Evolutionary conservation across 2,329 filamentous ascomycete genomes (phyloP).

Genomic region (Phialophora chinensis): DNA sequence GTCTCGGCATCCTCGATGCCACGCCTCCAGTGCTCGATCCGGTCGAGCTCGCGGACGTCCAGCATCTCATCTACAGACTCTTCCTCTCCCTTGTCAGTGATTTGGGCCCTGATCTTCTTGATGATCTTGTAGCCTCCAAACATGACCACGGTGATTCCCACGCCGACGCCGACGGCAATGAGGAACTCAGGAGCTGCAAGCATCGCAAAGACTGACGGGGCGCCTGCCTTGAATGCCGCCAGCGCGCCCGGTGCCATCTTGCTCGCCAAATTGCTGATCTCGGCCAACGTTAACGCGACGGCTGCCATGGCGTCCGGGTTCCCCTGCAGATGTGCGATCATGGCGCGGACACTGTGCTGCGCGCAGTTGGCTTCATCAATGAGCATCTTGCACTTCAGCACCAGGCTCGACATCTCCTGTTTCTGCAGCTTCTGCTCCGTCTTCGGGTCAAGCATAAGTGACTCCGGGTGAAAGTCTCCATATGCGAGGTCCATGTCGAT

Average conservation of each 20-base stretch:
- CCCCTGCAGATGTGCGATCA: slow-evolving; percentile 78
- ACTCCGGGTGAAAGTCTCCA: slow-evolving; percentile 76
- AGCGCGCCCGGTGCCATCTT: slow-evolving; percentile 87
- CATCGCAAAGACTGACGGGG: slow-evolving; percentile 84
- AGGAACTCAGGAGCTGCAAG: slow-evolving; percentile 91
- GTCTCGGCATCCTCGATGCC: slow-evolving; percentile 64
- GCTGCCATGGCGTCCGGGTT: slow-evolving; percentile 92
- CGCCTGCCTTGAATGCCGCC: slow-evolving; percentile 74
- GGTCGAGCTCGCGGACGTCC: slow-evolving; percentile 55
- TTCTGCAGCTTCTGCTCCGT: slow-evolving; percentile 54
- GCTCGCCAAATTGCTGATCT: slow-evolving; percentile 79
- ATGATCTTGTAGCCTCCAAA: slow-evolving; percentile 98
- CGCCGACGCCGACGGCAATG: slow-evolving; percentile 84
- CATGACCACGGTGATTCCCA: slow-evolving; percentile 93
- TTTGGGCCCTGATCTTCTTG: slow-evolving; percentile 70
- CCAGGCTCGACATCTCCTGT: slow-evolving; percentile 67
- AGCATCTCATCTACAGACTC: slow-evolving; percentile 61
- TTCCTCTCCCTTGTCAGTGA: slow-evolving; percentile 42
- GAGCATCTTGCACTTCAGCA: slow-evolving; percentile 75
- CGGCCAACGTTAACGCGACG: slow-evolving; percentile 88
- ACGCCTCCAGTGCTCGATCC: slow-evolving; percentile 67
- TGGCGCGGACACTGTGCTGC: slow-evolving; percentile 80
- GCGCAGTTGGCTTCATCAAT: slow-evolving; percentile 88
- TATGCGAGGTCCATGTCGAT: slow-evolving; percentile 93
- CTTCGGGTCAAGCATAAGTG: slow-evolving; percentile 50